Evolutionary conservation across 2,329 filamentous ascomycete species (phyloP), one percentile per base, ranked within the genome.

Genomic region (Sporothrix protearum): DNA sequence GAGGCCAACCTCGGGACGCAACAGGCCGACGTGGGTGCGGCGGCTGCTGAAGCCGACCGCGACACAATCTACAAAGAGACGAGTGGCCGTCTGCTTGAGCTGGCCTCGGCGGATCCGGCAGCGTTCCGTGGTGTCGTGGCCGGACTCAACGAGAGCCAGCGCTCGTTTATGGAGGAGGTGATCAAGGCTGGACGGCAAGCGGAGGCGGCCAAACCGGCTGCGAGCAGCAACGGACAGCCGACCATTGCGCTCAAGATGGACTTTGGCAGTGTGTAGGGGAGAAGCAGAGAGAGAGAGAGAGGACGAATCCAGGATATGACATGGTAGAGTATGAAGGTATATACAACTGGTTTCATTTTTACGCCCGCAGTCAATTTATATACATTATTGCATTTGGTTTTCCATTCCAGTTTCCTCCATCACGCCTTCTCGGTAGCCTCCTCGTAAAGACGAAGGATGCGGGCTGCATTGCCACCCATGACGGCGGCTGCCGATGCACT

Each of bases 231-330:
- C 70, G 86, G 83, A 36, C 88, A 88, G 80, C 96, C 96, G 14
- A 96, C 85, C 74, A 99, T 99, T 85, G 93, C 93, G 70, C 81
- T 99, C 78, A 96, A 96, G 86, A 96, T 98, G 92, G 86, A 97
- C 80, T 98, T 99, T 85, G 88, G 88, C 5, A 82, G 83, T 1
- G 47, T 69, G 12, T 55, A 51, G 16, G 39, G 19, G 1, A 0
- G 42, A 39, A 51, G 16, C 36, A 10, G 1, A 0, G 42, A 39
- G 1, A 12, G 10, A 39, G 39, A 30, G 14, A 39, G 16, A 53
- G 30, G 2, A 71, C 16, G 14, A 12, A 36, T 0, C 3, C 16
- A 53, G 36, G 59, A 42, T 28, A 25, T 64, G 45, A 28, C 36
- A 45, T 25, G n/a, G 22, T 1, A 8, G 30, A 9, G 36, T 10